phyloP scores from a whole-genome alignment of 306 rosid genomes.

The Pyrus betulifolia region DNA sequence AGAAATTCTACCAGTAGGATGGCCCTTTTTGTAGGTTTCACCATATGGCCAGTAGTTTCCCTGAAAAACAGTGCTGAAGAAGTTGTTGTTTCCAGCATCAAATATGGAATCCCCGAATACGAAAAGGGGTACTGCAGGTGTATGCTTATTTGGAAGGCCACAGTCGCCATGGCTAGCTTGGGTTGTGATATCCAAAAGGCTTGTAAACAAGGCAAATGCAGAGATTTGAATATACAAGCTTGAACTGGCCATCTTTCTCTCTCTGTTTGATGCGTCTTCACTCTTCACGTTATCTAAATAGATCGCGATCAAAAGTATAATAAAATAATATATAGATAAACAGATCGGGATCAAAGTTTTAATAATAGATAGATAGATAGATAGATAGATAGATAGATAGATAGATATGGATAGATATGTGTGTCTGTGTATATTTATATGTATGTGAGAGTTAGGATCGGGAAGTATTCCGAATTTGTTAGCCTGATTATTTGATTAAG shows the following conservation, averaged over 20 bases:
- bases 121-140: slow-evolving; percentile 18
- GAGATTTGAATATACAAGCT: neutral
- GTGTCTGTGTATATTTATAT: neutral
- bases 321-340: no score
- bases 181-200: neutral
- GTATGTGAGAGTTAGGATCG: no score
- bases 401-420: no score
- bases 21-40: slow-evolving; percentile 18
- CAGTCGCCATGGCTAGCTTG: neutral
- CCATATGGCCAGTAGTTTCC: slow-evolving; percentile 32
- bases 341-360: no score
- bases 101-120: slow-evolving; percentile 55
- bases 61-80: slow-evolving; percentile 15
- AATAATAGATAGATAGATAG: no score
- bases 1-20: slow-evolving; percentile 33
- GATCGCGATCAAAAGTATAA: no score
- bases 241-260: neutral
- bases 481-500: no score
- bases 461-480: no score
- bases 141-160: neutral
- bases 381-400: no score
- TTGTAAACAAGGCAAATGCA: neutral
- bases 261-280: neutral
- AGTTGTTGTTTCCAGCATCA: slow-evolving; percentile 54
- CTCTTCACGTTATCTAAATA: neutral